A percentile compares a stretch with the other conserved stretches of the same genome.
These are phyloP conservation scores for Physcia stellaris DNA, from an alignment of 495 filamentous ascomycete species.

Conservation along the genomic window DNA sequence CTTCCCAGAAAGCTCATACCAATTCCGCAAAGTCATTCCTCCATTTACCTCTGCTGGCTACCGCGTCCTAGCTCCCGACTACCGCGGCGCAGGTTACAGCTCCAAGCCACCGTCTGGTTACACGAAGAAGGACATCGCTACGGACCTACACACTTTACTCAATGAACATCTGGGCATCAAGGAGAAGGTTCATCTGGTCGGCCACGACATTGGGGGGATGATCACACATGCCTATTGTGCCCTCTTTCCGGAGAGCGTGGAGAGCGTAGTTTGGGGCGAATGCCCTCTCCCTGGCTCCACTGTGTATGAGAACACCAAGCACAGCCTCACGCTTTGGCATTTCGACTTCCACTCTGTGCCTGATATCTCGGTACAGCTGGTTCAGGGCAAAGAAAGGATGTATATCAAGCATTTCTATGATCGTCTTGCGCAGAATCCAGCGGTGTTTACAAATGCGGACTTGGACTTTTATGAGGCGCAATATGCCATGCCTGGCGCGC, in stretches of 20 bases:
- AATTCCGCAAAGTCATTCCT: slow-evolving; percentile 27
- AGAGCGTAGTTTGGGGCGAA: slow-evolving; percentile 30
- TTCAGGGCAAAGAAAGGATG: slow-evolving; percentile 26
- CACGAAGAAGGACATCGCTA: slow-evolving; percentile 17
- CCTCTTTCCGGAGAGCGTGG: slow-evolving; percentile 17
- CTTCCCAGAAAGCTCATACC: slow-evolving; percentile 33
- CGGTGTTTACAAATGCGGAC: slow-evolving; percentile 21
- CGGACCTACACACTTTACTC: slow-evolving; percentile 20
- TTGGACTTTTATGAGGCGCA: slow-evolving; percentile 25
- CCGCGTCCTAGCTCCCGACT: slow-evolving; percentile 28
- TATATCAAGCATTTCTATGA: slow-evolving; percentile 34
- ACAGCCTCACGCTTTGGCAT: slow-evolving; percentile 24
- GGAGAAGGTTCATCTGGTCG: slow-evolving; percentile 27
- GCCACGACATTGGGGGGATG: slow-evolving; percentile 36
- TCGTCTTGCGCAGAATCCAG: slow-evolving; percentile 22
- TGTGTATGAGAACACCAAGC: slow-evolving; percentile 18
- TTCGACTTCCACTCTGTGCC: slow-evolving; percentile 31
- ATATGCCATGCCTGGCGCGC: slow-evolving; percentile 27
- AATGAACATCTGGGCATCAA: slow-evolving; percentile 18
- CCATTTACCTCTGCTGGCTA: slow-evolving; percentile 28
- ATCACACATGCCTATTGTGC: slow-evolving; percentile 27
- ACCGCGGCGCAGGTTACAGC: slow-evolving; percentile 30
- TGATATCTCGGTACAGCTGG: slow-evolving; percentile 27
- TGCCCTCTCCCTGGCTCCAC: slow-evolving; percentile 29
- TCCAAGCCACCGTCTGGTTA: slow-evolving; percentile 25